Conservation (phyloP, 179 eudicot species). For the Beta corolliflora region DNA sequence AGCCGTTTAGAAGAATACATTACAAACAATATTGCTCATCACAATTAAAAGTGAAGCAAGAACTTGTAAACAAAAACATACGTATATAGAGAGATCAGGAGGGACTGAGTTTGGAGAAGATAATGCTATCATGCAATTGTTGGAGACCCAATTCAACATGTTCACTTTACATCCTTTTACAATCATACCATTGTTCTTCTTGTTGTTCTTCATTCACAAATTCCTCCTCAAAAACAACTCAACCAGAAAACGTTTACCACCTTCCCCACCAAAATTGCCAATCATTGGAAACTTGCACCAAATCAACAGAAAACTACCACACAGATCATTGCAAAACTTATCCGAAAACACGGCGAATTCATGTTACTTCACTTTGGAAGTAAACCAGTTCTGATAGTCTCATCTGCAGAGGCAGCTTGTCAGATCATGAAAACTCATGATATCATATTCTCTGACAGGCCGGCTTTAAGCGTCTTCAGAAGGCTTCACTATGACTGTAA, state of each 20-base stretch:
- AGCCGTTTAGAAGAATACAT: too few species aligned
- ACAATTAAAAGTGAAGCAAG: too few species aligned
- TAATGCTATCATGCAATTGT: not conserved
- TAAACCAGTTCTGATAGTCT: constrained; percentile 40
- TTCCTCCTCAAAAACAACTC: constrained; percentile 3
- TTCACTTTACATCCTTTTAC: not conserved
- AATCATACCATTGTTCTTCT: constrained; percentile 10
- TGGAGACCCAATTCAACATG: not conserved
- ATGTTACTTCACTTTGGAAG: constrained; percentile 47
- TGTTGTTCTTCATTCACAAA: constrained; percentile 30
- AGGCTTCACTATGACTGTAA: constrained; percentile 18
- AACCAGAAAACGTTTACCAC: constrained; percentile 37
- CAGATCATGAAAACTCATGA: constrained; percentile 36
- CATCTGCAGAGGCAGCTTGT: constrained; percentile 38
- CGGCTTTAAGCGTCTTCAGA: constrained; percentile 3
- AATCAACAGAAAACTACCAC: constrained; percentile 35
- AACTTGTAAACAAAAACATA: too few species aligned
- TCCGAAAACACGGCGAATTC: constrained; percentile 40
- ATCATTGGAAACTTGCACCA: constrained; percentile 58
- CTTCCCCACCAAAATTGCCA: constrained; percentile 51
- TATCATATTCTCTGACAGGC: constrained; percentile 25
- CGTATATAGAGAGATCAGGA: too few species aligned
- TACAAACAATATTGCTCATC: too few species aligned
- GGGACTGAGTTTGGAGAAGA: too few species aligned
- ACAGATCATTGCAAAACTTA: constrained; percentile 38